Conservation (phyloP, 768 basidiomycete species). For the Tylopilus plumbeoviolaceoides region DNA sequence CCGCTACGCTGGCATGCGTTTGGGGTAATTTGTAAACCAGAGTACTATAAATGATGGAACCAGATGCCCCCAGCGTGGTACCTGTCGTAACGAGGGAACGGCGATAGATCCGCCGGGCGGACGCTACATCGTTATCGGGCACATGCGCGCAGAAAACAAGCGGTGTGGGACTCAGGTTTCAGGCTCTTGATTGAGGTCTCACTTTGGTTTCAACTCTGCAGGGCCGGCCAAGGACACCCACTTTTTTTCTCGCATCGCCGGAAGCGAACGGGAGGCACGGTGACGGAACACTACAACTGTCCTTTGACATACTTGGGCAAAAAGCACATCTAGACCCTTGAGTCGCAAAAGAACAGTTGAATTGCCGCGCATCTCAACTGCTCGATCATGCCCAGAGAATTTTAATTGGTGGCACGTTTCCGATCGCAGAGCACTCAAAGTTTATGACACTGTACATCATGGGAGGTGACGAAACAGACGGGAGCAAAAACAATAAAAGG, state of each 20-base stretch:
- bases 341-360: neutral
- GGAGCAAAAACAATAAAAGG: conserved; percentile 16
- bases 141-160: neutral
- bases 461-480: conserved; percentile 14
- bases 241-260: conserved; percentile 13
- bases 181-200: conserved; percentile 5
- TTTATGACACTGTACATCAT: neutral
- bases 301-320: too few relatives aligned
- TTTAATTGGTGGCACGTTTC: conserved; percentile 3
- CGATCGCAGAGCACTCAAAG: conserved; percentile 1
- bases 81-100: conserved; percentile 12
- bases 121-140: conserved; percentile 10
- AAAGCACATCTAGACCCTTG: neutral
- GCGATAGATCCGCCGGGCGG: neutral
- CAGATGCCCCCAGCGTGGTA: neutral
- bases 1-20: conserved; percentile 2
- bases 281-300: too few relatives aligned
- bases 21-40: conserved; percentile 20
- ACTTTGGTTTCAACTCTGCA: conserved; percentile 17
- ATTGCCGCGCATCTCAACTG: conserved; percentile 3
- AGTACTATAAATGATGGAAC: neutral
- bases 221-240: conserved; percentile 1
- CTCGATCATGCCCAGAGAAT: neutral
- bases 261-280: conserved; percentile 21
- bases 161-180: conserved; percentile 14